Evolutionary conservation across 179 eudicot genomes (phyloP).

Genomic region (Heliamphora pulchella): DNA sequence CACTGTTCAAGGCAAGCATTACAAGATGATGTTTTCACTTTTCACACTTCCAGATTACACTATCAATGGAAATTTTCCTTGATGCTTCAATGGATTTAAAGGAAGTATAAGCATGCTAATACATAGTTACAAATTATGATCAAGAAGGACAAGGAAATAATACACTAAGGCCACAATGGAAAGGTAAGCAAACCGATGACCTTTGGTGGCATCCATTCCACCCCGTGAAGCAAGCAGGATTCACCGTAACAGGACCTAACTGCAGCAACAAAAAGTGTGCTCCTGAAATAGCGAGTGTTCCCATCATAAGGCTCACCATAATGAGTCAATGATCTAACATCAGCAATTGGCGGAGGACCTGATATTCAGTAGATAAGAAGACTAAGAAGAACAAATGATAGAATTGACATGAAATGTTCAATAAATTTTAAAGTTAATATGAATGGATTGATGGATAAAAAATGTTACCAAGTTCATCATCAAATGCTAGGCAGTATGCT

Average conservation of each 20-base stretch:
- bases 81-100: constrained; percentile 10
- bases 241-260: constrained; percentile 94
- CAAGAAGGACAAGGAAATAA: constrained; percentile 2
- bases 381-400: not conserved
- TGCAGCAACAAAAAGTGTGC: constrained; percentile 96
- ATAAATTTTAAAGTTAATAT: not conserved
- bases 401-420: not conserved
- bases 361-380: constrained; percentile 17
- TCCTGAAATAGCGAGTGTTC: constrained; percentile 91
- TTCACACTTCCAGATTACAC: not conserved
- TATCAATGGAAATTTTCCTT: not conserved
- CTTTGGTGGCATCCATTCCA: constrained; percentile 99
- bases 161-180: constrained; percentile 4
- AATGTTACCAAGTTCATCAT: constrained; percentile 76
- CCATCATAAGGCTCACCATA: constrained; percentile 99
- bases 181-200: constrained; percentile 25
- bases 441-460: not conserved
- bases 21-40: not conserved
- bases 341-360: constrained; percentile 84
- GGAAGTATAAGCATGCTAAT: not conserved
- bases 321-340: constrained; percentile 85
- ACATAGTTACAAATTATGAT: not conserved
- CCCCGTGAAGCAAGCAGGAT: constrained; percentile 95
- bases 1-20: not conserved
- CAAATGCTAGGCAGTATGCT: constrained; percentile 97